These are phyloP conservation scores for Saccharomyces pastorianus DNA, from an alignment of 1,139 yeast species.

Conservation along the genomic window DNA sequence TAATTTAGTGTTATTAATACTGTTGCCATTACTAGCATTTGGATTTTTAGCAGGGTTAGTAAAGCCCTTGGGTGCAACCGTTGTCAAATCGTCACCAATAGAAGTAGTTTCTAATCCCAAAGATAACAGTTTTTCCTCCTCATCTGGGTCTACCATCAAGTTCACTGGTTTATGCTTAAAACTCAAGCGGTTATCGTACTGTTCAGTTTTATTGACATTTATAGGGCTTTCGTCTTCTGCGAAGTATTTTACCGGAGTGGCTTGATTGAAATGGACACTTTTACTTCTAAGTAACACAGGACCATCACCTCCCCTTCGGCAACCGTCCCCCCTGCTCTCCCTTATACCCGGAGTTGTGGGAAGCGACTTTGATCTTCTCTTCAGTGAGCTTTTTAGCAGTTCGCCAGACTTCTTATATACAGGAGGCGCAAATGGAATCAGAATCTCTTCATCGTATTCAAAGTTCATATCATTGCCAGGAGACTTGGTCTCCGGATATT, in stretches of 20 bases:
- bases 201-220: conserved; percentile 18
- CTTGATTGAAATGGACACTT: neutral
- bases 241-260: conserved; percentile 27
- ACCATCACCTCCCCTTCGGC: conserved; percentile 2
- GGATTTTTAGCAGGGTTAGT: neutral
- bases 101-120: conserved; percentile 4
- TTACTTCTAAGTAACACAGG: conserved; percentile 1
- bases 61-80: neutral
- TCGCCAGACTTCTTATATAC: no score
- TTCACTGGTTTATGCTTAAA: conserved; percentile 15
- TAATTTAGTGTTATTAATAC: conserved; percentile 4
- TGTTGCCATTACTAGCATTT: neutral
- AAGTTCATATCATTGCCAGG: neutral
- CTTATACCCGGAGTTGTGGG: conserved; percentile 15
- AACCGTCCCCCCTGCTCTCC: neutral
- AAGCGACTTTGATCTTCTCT: no score
- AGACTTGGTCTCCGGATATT: neutral
- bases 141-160: conserved; percentile 7
- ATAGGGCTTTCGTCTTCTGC: conserved; percentile 27
- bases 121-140: conserved; percentile 7
- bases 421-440: neutral
- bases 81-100: conserved; percentile 3
- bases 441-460: conserved; percentile 7
- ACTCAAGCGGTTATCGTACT: conserved; percentile 15
- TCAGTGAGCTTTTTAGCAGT: no score